A percentile compares a stretch with the other conserved stretches of the same genome.
Conservation (phyloP, 164 flowering plant genomes). For the Stephania cephalantha region DNA sequence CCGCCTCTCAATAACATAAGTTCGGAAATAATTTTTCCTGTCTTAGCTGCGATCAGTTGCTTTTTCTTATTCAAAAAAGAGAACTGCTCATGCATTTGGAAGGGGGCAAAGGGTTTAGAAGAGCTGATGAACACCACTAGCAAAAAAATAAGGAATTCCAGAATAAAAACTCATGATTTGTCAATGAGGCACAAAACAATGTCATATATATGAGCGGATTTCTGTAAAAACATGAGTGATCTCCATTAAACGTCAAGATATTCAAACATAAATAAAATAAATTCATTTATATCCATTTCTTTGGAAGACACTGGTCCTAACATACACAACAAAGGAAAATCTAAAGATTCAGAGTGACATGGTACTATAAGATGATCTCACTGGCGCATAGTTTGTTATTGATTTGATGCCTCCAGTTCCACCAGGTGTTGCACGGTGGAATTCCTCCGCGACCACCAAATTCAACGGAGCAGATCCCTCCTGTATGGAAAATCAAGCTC, state of each 20-base stretch:
- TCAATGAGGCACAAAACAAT: background rate
- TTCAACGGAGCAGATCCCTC: constrained; percentile 66
- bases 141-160: background rate
- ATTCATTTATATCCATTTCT: too few relatives aligned
- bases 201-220: background rate
- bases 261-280: too few relatives aligned
- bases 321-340: too few relatives aligned
- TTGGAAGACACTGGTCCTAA: too few relatives aligned
- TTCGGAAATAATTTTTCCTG: background rate
- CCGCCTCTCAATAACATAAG: background rate
- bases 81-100: background rate
- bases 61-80: background rate
- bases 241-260: too few relatives aligned
- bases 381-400: constrained; percentile 76
- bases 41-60: background rate
- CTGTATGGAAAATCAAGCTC: constrained; percentile 25
- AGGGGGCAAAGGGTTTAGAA: too few relatives aligned
- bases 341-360: background rate
- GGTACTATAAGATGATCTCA: constrained; percentile 14
- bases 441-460: constrained; percentile 56
- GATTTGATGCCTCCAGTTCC: constrained; percentile 82
- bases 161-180: background rate
- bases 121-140: background rate
- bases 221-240: background rate
- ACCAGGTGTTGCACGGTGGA: constrained; percentile 70